phyloP scores from a whole-genome alignment of 2,329 filamentous ascomycete species.

The Myotisia sp. region DNA sequence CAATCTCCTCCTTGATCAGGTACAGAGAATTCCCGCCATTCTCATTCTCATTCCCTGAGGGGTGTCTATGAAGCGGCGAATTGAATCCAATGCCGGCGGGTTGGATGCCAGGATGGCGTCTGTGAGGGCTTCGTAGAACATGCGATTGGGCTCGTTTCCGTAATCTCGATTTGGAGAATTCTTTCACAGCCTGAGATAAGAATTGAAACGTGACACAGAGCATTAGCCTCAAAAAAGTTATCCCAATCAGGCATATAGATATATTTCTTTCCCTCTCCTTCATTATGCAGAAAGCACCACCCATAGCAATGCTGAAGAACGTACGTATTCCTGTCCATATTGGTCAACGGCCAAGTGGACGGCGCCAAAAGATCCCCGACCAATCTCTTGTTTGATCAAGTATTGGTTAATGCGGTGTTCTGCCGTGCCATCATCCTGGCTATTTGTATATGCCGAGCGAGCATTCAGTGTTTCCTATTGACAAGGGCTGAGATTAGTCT shows the following conservation, averaged over 20 bases:
- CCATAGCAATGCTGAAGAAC: too few species aligned
- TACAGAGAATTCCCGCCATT: constrained; percentile 58
- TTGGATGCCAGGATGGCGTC: constrained; percentile 38
- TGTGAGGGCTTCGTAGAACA: constrained; percentile 52
- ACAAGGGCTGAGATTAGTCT: constrained; percentile 3
- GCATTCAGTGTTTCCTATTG: constrained; percentile 79
- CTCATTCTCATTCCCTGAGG: constrained; percentile 36
- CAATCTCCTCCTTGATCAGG: constrained; percentile 88
- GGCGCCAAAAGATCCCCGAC: constrained; percentile 86
- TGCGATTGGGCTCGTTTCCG: constrained; percentile 83
- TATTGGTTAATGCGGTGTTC: constrained; percentile 93
- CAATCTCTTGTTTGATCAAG: constrained; percentile 84
- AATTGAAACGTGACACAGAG: too few species aligned
- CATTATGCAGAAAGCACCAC: too few species aligned
- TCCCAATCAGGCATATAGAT: neutral
- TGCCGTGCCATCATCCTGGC: constrained; percentile 64
- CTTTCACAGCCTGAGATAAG: constrained; percentile 79
- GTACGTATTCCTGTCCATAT: constrained; percentile 83
- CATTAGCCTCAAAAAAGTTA: neutral
- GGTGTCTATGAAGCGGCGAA: constrained; percentile 49
- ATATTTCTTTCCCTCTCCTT: neutral
- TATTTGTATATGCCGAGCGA: constrained; percentile 70
- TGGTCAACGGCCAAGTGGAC: constrained; percentile 85
- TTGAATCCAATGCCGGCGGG: constrained; percentile 44
- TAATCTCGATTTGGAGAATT: constrained; percentile 86